Percentiles rank a stretch among this genome's conserved stretches.
Conservation (phyloP, 2,329 filamentous ascomycete genomes). For the Penicillium digitatum region DNA sequence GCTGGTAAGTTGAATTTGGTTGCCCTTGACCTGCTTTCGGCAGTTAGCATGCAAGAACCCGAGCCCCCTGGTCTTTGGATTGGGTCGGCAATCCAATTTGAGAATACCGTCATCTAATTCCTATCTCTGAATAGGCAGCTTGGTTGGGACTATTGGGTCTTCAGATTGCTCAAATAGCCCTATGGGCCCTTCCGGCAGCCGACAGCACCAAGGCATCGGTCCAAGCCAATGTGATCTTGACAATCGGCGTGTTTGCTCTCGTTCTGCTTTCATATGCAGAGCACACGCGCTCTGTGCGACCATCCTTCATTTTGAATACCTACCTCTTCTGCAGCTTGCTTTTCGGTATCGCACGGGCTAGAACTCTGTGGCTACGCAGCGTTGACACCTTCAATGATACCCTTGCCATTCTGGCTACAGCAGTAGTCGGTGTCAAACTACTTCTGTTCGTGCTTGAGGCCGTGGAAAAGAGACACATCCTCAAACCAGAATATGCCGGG, state of each 20-base stretch:
- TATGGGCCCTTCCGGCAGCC: slow-evolving; percentile 35
- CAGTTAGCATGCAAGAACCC: neutral
- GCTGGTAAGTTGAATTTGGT: slow-evolving; percentile 29
- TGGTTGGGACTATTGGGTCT: slow-evolving; percentile 33
- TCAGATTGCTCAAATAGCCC: slow-evolving; percentile 37
- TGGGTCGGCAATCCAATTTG: neutral
- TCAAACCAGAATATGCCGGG: slow-evolving; percentile 37
- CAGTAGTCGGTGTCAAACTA: slow-evolving; percentile 42
- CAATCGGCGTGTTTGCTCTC: slow-evolving; percentile 32
- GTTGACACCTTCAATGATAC: slow-evolving; percentile 26
- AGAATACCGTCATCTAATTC: slow-evolving; percentile 9
- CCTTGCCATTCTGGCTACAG: slow-evolving; percentile 44
- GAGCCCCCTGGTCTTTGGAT: neutral
- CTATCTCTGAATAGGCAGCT: slow-evolving; percentile 20
- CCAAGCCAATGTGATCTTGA: slow-evolving; percentile 30
- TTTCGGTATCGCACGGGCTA: slow-evolving; percentile 46
- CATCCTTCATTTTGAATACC: slow-evolving; percentile 47
- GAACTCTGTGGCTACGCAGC: slow-evolving; percentile 44
- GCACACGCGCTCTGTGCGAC: slow-evolving; percentile 44
- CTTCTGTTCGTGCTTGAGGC: slow-evolving; percentile 46
- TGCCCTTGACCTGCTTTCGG: neutral
- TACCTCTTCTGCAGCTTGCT: slow-evolving; percentile 47
- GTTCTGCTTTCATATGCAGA: slow-evolving; percentile 46
- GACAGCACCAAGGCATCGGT: slow-evolving; percentile 36
- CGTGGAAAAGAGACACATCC: slow-evolving; percentile 42